Conservation (phyloP, 2,329 filamentous ascomycete genomes). For the Cadophora sp. region DNA sequence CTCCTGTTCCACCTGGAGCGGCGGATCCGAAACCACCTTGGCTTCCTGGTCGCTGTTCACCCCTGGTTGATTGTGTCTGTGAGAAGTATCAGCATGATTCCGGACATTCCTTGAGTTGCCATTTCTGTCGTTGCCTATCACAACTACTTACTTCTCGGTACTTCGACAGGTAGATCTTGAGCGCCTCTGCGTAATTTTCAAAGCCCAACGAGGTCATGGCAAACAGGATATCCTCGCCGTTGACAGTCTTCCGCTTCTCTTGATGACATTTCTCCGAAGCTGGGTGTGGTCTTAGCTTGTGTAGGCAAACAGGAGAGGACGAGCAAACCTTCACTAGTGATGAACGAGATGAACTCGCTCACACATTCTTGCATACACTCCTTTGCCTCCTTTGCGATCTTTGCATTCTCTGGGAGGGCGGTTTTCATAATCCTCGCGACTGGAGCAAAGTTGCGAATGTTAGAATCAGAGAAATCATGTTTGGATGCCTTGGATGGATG, state of each 20-base stretch:
- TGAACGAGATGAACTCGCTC: slow-evolving; percentile 99
- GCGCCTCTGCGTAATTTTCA: slow-evolving; percentile 96
- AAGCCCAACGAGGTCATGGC: slow-evolving; percentile 99
- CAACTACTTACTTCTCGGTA: slow-evolving; percentile 86
- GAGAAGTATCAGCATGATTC: slow-evolving; percentile 27
- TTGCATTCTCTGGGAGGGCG: slow-evolving; percentile 95
- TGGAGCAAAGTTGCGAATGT: slow-evolving; percentile 93
- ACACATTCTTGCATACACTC: slow-evolving; percentile 99
- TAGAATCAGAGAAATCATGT: slow-evolving; percentile 71
- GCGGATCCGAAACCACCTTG: slow-evolving; percentile 57
- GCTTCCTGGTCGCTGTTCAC: slow-evolving; percentile 61
- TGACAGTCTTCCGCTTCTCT: slow-evolving; percentile 99
- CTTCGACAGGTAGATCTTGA: slow-evolving; percentile 97
- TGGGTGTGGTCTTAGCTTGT: slow-evolving; percentile 51
- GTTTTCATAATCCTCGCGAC: slow-evolving; percentile 99
- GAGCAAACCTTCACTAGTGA: slow-evolving; percentile 92
- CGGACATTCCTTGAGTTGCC: too few relatives aligned
- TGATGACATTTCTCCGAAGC: slow-evolving; percentile 99
- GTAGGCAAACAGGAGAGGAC: slow-evolving; percentile 20
- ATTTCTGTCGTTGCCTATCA: not conserved
- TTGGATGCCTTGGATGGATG: slow-evolving; percentile 51
- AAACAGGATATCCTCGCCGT: slow-evolving; percentile 97
- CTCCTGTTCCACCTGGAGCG: slow-evolving; percentile 49
- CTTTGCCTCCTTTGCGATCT: slow-evolving; percentile 98
- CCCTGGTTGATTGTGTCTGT: slow-evolving; percentile 80